These are phyloP conservation scores for Xanthoconium stramineum DNA, from an alignment of 768 basidiomycete species.

Conservation along the genomic window DNA sequence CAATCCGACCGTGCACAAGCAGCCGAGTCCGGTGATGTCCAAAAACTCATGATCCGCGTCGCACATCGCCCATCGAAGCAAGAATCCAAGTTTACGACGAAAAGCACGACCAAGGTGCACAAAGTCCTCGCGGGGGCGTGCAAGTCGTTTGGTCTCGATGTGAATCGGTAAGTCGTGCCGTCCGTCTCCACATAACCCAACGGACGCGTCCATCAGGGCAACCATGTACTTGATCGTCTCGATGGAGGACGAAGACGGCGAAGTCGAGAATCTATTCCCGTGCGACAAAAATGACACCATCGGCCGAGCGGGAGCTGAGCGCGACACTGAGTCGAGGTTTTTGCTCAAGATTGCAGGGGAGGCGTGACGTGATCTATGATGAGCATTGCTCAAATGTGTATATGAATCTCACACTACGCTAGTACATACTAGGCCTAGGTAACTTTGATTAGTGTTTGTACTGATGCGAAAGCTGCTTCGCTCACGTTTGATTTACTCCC, in stretches of 20 bases:
- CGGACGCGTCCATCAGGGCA: constrained; percentile 11
- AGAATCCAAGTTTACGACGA: constrained; percentile 31
- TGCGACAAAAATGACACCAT: constrained; percentile 29
- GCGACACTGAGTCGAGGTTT: constrained; percentile 20
- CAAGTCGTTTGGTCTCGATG: constrained; percentile 29
- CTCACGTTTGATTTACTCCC: too few relatives aligned
- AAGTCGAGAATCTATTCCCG: constrained; percentile 27
- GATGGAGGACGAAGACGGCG: constrained; percentile 24
- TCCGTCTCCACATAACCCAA: background rate
- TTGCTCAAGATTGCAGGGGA: constrained; percentile 25
- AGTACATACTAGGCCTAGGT: background rate
- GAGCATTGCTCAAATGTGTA: too few relatives aligned
- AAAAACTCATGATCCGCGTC: constrained; percentile 29
- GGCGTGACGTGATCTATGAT: constrained; percentile 6
- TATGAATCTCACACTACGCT: background rate
- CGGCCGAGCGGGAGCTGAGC: constrained; percentile 25
- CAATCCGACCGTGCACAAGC: background rate
- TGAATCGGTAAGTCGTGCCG: constrained; percentile 14
- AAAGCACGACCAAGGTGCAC: constrained; percentile 29
- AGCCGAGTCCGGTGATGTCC: constrained; percentile 3
- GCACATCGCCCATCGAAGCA: constrained; percentile 28
- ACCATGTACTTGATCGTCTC: constrained; percentile 25
- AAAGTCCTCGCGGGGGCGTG: constrained; percentile 28
- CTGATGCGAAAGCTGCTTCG: too few relatives aligned
- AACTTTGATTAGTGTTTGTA: background rate